A percentile compares a stretch with the other conserved stretches of the same genome.
phyloP scores from a whole-genome alignment of 768 basidiomycete species.

The Mycena crocata region DNA sequence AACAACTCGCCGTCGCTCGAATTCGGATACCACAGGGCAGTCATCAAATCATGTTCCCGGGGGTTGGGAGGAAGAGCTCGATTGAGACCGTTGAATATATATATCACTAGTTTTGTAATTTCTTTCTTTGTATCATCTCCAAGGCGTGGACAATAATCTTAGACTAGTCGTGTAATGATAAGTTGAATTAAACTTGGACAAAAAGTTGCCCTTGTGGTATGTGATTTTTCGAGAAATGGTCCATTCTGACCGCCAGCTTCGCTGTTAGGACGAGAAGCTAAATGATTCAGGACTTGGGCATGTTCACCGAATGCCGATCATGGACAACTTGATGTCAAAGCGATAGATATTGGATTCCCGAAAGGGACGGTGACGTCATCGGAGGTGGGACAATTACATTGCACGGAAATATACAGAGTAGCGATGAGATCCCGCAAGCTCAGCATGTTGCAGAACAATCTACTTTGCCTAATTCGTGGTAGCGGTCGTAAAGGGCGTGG shows the following conservation, averaged over 20 bases:
- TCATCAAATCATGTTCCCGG: conserved; percentile 51
- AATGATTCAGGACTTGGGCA: too few species aligned
- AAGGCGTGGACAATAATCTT: conserved; percentile 13
- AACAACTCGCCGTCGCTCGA: conserved; percentile 48
- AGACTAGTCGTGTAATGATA: too few species aligned
- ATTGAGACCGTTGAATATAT: conserved; percentile 37
- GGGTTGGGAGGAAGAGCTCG: conserved; percentile 57
- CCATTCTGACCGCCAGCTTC: too few species aligned
- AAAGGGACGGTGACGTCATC: too few species aligned
- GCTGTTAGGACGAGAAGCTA: too few species aligned
- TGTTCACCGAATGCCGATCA: too few species aligned
- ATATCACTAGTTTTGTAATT: conserved; percentile 21
- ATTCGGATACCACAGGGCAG: conserved; percentile 45
- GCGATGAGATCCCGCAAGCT: conserved; percentile 1
- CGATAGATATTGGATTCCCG: too few species aligned
- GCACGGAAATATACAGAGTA: not conserved
- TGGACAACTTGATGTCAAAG: too few species aligned
- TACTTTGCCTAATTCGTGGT: conserved; percentile 11
- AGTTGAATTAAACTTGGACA: too few species aligned
- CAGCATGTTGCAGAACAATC: conserved; percentile 9
- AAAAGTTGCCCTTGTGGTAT: too few species aligned
- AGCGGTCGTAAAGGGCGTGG: conserved; percentile 30
- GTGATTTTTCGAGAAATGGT: too few species aligned
- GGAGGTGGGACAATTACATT: not conserved
- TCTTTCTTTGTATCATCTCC: conserved; percentile 6